Evolutionary conservation across 2,329 filamentous ascomycete genomes (phyloP), one percentile per base, ranked within the genome.

Genomic region (Fusarium armeniacum): DNA sequence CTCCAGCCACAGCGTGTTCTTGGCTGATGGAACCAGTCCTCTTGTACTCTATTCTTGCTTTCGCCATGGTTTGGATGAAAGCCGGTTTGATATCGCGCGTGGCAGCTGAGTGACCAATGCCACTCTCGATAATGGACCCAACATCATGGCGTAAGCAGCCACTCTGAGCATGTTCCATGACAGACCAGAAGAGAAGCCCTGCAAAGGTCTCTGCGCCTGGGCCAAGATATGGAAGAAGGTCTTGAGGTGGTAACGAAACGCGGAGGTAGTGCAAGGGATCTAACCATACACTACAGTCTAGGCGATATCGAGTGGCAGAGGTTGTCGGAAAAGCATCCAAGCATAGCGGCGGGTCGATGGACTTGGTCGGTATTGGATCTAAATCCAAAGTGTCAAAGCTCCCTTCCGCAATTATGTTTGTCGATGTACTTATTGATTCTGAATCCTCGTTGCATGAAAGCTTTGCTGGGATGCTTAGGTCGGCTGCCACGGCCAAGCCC

Each of bases 211-310:
- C 50, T 0, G 61, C 61, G 4, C 61, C 59, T 0, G 44, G 0
- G 0, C 61, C 61, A 0, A 64, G 35, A 1, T 64, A 64, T 0
- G 61, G 61, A 0, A 64, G 9, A 18, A 64, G 56, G 0, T 64
- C 61, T 35, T 64, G 61, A 0, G 61, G 61, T 1, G 61, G 61
- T 0, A 64, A 2, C 0, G 61, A 58, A 6, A 58, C 50, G 13
- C 32, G 36, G 0, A 64, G 18, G 32, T 64, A 64, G 1, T 64
- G 61, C 0, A 64, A 5, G 1, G 59, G 61, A 6, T 64, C 59
- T 6, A 64, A 11, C 61, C 61, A 64, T 16, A 64, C 32, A 6
- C 61, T 20, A 2, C 50, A 64, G 18, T 64, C 38, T 1, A 64
- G 26, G 10, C 61, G 61, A 64, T 50, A 50, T 9, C 40, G 50